These are phyloP conservation scores for Castanea mollissima DNA, from an alignment of 306 rosid genomes.

Conservation along the genomic window DNA sequence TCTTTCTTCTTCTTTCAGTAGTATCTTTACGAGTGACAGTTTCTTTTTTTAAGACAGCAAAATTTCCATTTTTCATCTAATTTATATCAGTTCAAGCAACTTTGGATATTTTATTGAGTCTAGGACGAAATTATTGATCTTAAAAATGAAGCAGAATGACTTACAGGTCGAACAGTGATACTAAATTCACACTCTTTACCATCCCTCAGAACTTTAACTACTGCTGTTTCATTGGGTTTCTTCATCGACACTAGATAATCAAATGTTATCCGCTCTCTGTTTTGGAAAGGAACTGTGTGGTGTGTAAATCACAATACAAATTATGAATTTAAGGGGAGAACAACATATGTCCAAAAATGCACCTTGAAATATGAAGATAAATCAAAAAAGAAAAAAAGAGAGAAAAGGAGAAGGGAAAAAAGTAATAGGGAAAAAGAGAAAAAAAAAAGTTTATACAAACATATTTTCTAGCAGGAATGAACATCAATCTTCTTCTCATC, in stretches of 20 bases:
- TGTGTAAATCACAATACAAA: conserved; percentile 22
- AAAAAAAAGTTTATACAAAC: background rate
- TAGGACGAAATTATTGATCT: background rate
- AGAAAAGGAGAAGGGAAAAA: background rate
- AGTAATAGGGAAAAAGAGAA: background rate
- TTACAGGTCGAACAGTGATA: conserved; percentile 68
- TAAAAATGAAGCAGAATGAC: conserved; percentile 26
- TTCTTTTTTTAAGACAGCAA: background rate
- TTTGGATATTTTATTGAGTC: background rate
- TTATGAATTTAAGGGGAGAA: conserved; percentile 11
- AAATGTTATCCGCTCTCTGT: conserved; percentile 90
- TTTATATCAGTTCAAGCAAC: background rate
- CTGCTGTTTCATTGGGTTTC: conserved; percentile 70
- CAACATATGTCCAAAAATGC: background rate
- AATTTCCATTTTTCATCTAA: background rate
- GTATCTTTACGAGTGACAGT: background rate
- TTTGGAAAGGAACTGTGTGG: conserved; percentile 73
- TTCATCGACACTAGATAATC: conserved; percentile 94
- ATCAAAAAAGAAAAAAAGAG: background rate
- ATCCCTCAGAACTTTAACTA: conserved; percentile 57
- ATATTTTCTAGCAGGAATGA: background rate
- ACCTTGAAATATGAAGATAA: background rate
- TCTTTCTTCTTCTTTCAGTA: background rate
- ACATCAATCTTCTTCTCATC: background rate
- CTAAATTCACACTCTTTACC: conserved; percentile 62